Conservation (phyloP, 768 basidiomycete genomes). For the Cyclocybe cylindracea region DNA sequence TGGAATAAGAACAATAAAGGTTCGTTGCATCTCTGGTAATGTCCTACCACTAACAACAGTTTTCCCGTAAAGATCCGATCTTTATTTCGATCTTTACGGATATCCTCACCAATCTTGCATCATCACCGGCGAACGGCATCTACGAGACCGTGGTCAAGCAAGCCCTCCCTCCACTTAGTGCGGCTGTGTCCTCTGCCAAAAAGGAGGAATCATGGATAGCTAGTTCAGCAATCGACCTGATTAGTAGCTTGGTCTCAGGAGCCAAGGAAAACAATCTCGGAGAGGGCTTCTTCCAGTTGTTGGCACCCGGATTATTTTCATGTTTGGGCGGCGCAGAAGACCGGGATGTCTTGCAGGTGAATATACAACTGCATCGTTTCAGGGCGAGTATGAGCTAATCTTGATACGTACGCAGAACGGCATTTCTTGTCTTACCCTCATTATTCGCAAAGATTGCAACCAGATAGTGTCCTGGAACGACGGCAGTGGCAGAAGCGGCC, state of each 20-base stretch:
- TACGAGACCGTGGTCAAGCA: slow-evolving; percentile 74
- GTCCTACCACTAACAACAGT: background rate
- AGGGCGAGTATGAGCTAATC: background rate
- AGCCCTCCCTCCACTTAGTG: slow-evolving; percentile 72
- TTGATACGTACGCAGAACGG: slow-evolving; percentile 60
- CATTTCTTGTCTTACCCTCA: slow-evolving; percentile 74
- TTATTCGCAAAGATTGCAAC: slow-evolving; percentile 84
- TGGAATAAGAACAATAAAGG: slow-evolving; percentile 91
- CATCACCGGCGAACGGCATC: slow-evolving; percentile 56
- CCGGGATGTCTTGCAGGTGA: slow-evolving; percentile 79
- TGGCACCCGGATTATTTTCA: slow-evolving; percentile 76
- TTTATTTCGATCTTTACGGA: slow-evolving; percentile 85
- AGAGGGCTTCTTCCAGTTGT: slow-evolving; percentile 72
- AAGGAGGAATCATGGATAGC: slow-evolving; percentile 73
- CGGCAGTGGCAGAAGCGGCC: slow-evolving; percentile 65
- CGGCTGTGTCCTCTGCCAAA: slow-evolving; percentile 58
- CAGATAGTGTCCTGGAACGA: slow-evolving; percentile 83
- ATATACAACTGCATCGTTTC: slow-evolving; percentile 1
- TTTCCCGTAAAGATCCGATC: slow-evolving; percentile 65
- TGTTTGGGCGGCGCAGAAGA: slow-evolving; percentile 76
- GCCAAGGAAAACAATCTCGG: slow-evolving; percentile 67
- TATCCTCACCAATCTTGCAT: slow-evolving; percentile 70
- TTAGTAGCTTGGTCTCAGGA: slow-evolving; percentile 71
- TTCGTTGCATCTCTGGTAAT: slow-evolving; percentile 20
- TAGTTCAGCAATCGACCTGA: slow-evolving; percentile 80